Conservation (phyloP, 257 asterid genomes). For the Solanum raphanifolium region DNA sequence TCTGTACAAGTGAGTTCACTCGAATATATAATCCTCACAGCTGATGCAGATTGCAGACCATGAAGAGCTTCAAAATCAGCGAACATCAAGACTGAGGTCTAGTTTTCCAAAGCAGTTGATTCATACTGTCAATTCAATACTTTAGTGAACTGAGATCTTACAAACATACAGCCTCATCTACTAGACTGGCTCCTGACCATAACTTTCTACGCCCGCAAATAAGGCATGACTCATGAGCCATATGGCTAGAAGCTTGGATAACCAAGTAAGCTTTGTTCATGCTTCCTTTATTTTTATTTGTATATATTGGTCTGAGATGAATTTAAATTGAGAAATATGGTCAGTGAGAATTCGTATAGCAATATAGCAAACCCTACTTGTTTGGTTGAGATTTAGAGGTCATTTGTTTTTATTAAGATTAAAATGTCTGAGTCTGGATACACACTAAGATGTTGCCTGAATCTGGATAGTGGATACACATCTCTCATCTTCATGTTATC, state of each 20-base stretch:
- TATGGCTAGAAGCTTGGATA: background rate
- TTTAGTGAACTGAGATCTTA: background rate
- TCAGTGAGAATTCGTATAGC: background rate
- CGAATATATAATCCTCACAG: background rate
- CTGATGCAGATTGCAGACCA: background rate
- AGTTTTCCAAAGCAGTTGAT: background rate
- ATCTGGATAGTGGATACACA: background rate
- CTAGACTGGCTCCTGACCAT: background rate
- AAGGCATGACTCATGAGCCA: background rate
- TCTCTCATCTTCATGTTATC: background rate
- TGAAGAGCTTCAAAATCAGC: background rate
- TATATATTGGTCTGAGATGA: background rate
- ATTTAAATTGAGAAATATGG: background rate
- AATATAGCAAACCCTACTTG: background rate
- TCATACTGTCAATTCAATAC: background rate
- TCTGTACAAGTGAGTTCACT: background rate
- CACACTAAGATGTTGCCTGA: background rate
- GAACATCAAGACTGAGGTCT: background rate
- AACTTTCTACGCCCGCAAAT: background rate
- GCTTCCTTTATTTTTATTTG: background rate
- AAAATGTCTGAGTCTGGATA: background rate
- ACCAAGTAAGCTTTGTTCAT: background rate
- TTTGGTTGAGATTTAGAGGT: background rate
- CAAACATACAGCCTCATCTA: background rate
- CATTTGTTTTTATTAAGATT: background rate